Conservation (phyloP, 306 rosid species). For the Gynostemma pentaphyllum region DNA sequence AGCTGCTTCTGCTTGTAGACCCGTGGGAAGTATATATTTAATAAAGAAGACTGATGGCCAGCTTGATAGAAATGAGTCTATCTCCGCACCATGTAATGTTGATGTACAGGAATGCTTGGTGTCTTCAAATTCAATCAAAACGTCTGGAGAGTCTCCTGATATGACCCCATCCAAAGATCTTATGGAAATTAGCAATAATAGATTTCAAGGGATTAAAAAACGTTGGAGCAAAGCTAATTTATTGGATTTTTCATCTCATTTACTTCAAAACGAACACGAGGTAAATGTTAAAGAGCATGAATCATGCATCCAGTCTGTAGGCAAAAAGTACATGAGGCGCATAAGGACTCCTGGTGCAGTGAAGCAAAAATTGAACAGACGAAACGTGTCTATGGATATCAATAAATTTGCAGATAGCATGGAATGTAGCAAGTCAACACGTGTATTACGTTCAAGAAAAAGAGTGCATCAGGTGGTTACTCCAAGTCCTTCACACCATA, state of each 20-base stretch:
- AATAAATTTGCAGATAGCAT: conserved; percentile 9
- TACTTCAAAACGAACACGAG: conserved; percentile 23
- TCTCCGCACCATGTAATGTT: background rate
- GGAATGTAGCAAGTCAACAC: conserved; percentile 5
- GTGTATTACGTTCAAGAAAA: conserved; percentile 41
- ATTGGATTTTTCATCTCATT: conserved; percentile 16
- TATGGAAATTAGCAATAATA: background rate
- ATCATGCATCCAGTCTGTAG: conserved; percentile 15
- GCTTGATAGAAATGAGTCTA: conserved; percentile 8
- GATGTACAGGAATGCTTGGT: conserved; percentile 6
- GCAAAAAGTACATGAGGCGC: conserved; percentile 17
- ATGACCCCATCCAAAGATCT: background rate
- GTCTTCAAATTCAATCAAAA: conserved; percentile 4
- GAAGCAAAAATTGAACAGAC: conserved; percentile 16
- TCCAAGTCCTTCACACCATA: conserved; percentile 28
- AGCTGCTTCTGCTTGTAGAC: conserved; percentile 12
- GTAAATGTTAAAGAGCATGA: conserved; percentile 6
- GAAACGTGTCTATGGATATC: conserved; percentile 8
- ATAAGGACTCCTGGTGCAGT: conserved; percentile 16
- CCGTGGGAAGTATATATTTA: conserved; percentile 10
- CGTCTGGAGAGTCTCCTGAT: conserved; percentile 4
- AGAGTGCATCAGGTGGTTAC: conserved; percentile 37
- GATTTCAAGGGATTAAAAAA: conserved; percentile 14
- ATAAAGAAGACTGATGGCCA: conserved; percentile 18
- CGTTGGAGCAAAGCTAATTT: conserved; percentile 2